Evolutionary conservation across 2,329 filamentous ascomycete genomes (phyloP), one percentile per base, ranked within the genome.

Genomic region (Aspergillus sp.): DNA sequence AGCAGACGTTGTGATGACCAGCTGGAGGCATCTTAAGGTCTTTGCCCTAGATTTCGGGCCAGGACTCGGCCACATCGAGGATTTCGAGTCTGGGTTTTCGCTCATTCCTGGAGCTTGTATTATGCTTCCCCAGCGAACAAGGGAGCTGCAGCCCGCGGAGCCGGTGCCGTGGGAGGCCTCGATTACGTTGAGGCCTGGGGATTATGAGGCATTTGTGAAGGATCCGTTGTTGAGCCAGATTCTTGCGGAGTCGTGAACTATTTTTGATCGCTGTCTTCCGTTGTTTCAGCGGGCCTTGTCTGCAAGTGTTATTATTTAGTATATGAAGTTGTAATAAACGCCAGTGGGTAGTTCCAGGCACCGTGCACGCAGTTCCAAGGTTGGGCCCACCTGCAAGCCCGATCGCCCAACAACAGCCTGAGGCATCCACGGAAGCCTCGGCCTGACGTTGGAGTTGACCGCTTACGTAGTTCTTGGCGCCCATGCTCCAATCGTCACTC

Each of bases 381-480:
- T 30, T 30, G 27, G 27, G 27, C 8, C 27, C 27, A 9, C 9
- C 27, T 30, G 27, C 27, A 30, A 30, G 27, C 27, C 27, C 9
- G 27, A 30, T 30, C 27, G 27, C 27, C 27, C 27, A 30, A 8
- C 8, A 9, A 9, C 27, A 30, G 27, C 27, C 27, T 30, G 27
- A 30, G 27, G 27, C 27, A 30, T 30, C 9, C 9, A 30, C 27
- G 27, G 27, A 30, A 30, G 9, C 27, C 8, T 24, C 24, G 24
- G 24, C 24, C 27, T 30, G 27, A 30, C 27, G 27, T 30, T 9
- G 27, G 22, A 20, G 20, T 20, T 20, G 20, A 34, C 22, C 53
- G 53, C 53, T 55, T 55, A 55, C 53, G 53, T 55, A 49, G 37
- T 30, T 55, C 53, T 49, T 49, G 53, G 53, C 53, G 45, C 39